Evolutionary conservation across 2,329 filamentous ascomycete genomes (phyloP).

Genomic region (Cercospora sp.): DNA sequence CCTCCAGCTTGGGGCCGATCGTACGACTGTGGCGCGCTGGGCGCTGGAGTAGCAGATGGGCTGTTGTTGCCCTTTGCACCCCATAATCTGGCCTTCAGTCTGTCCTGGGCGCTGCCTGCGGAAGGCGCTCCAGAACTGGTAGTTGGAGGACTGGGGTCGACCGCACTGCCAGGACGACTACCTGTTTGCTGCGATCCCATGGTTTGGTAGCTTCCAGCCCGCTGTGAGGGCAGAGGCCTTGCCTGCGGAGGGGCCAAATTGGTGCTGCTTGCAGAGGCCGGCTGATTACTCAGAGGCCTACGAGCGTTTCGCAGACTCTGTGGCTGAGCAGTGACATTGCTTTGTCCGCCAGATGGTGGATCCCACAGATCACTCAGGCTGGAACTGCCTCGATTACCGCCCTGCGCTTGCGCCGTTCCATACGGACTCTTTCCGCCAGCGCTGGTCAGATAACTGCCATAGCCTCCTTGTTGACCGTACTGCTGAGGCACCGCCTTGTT

Average conservation of each 20-base stretch:
- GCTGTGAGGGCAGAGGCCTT: slow-evolving; percentile 69
- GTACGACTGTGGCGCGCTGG: slow-evolving; percentile 23
- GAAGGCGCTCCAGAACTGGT: slow-evolving; percentile 39
- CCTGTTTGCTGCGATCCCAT: slow-evolving; percentile 38
- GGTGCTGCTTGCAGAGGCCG: slow-evolving; percentile 24
- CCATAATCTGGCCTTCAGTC: slow-evolving; percentile 78
- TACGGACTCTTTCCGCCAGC: slow-evolving; percentile 36
- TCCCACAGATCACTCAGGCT: slow-evolving; percentile 64
- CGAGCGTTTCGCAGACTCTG: slow-evolving; percentile 43
- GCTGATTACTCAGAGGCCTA: slow-evolving; percentile 25
- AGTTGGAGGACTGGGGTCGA: slow-evolving; percentile 42
- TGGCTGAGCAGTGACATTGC: slow-evolving; percentile 44
- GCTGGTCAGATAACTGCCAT: slow-evolving; percentile 35
- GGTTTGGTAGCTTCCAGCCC: slow-evolving; percentile 72
- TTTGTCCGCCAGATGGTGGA: slow-evolving; percentile 38
- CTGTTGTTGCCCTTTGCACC: slow-evolving; percentile 28
- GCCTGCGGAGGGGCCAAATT: slow-evolving; percentile 40
- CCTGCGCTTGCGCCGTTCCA: background rate
- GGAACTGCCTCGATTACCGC: slow-evolving; percentile 41
- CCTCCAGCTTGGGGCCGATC: slow-evolving; percentile 19
- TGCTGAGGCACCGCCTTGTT: slow-evolving; percentile 40
- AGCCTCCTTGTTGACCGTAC: slow-evolving; percentile 35
- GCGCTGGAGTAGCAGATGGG: slow-evolving; percentile 20
- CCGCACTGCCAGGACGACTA: slow-evolving; percentile 28
- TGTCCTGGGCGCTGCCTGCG: slow-evolving; percentile 70